These are phyloP conservation scores for Clavispora vitiphila DNA, from an alignment of 805 yeast species.

Conservation along the genomic window DNA sequence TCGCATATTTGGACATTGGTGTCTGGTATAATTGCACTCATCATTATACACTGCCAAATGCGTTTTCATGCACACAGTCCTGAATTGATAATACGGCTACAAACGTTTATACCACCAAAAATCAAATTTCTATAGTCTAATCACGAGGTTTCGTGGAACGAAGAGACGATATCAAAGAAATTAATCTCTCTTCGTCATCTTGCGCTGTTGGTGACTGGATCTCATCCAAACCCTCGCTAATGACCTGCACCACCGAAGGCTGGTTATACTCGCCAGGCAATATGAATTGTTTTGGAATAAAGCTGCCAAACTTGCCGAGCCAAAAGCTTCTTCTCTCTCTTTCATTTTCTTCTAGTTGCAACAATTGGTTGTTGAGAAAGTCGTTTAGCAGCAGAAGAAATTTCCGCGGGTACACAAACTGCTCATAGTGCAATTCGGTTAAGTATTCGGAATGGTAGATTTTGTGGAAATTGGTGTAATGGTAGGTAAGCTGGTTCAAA, in stretches of 20 bases:
- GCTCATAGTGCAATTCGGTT: conserved; percentile 35
- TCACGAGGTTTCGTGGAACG: not conserved
- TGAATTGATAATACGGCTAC: too few relatives aligned
- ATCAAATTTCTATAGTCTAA: too few relatives aligned
- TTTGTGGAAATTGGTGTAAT: conserved; percentile 30
- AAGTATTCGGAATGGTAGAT: conserved; percentile 33
- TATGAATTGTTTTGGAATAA: conserved; percentile 34
- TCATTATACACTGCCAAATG: not conserved
- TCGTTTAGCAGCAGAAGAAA: conserved; percentile 27
- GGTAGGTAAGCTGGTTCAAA: conserved; percentile 26
- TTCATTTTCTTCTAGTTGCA: conserved; percentile 30
- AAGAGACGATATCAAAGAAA: conserved; percentile 5
- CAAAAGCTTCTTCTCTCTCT: conserved; percentile 29
- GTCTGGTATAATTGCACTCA: not conserved
- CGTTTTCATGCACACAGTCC: not conserved
- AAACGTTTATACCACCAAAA: not conserved
- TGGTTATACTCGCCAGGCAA: conserved; percentile 34
- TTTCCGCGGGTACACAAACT: conserved; percentile 33
- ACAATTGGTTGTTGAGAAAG: conserved; percentile 31
- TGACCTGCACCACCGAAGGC: conserved; percentile 36
- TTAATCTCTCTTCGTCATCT: conserved; percentile 8
- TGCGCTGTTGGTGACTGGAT: conserved; percentile 5
- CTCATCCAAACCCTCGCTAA: conserved; percentile 38
- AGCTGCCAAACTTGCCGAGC: conserved; percentile 36
- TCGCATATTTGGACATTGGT: conserved; percentile 1